A percentile compares a stretch with the other conserved stretches of the same genome.
Evolutionary conservation across 805 yeast species (phyloP).

Genomic region (Pichia exigua): DNA sequence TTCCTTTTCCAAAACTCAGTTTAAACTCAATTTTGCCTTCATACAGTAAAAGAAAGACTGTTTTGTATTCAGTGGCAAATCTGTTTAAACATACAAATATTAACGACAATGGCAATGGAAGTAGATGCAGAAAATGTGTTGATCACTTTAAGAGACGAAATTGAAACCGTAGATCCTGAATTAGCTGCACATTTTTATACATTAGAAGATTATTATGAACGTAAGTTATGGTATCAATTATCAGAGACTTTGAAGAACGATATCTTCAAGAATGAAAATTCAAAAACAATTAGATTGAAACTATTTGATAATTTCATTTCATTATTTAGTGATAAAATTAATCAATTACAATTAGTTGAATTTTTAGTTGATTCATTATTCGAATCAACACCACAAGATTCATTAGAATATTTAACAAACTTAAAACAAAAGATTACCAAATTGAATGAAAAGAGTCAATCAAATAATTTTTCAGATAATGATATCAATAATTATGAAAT

Average conservation of each 20-base stretch:
- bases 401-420: slow-evolving; percentile 40
- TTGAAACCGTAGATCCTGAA: slow-evolving; percentile 43
- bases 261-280: slow-evolving; percentile 50
- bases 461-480: slow-evolving; percentile 25
- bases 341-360: slow-evolving; percentile 70
- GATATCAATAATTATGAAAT: slow-evolving; percentile 26
- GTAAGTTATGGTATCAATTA: slow-evolving; percentile 93
- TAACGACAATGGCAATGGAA: slow-evolving; percentile 12
- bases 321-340: slow-evolving; percentile 61
- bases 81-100: background rate
- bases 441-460: slow-evolving; percentile 25
- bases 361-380: slow-evolving; percentile 52
- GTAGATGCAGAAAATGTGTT: slow-evolving; percentile 40
- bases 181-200: slow-evolving; percentile 53
- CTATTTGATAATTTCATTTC: slow-evolving; percentile 65
- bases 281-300: slow-evolving; percentile 50
- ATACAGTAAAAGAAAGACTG: background rate
- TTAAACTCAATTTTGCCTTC: background rate
- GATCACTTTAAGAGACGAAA: slow-evolving; percentile 55
- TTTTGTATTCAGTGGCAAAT: background rate
- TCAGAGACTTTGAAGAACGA: slow-evolving; percentile 53
- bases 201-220: slow-evolving; percentile 78
- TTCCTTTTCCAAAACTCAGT: background rate
- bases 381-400: slow-evolving; percentile 37
- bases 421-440: slow-evolving; percentile 40